Evolutionary conservation across 1,284 basidiomycete genomes (phyloP), one percentile per base, ranked within the genome.

Genomic region (Clitocybe nebularis): DNA sequence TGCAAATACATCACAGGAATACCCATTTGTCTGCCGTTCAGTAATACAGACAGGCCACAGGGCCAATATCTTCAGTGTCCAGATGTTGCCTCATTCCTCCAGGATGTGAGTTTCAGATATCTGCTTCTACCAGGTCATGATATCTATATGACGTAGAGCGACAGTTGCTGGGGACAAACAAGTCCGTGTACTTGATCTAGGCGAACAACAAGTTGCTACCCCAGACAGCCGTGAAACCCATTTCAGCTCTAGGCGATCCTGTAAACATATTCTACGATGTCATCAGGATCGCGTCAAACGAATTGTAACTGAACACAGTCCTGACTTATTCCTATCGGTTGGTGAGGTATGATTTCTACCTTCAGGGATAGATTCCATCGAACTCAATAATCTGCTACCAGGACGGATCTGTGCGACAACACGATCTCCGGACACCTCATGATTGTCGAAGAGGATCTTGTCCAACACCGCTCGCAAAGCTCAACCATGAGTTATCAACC

Each of bases 11-110:
- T 80, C 43, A 65, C 90, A 50, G 73, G 85, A 61, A 67, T 93
- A 57, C 86, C 87, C 79, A 39, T 89, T 76, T 61, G 69, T 63
- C 43, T 85, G 76, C 59, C 75, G 69, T 46, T 69, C 69, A 28
- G 77, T 78, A 46, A 82, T 93, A 45, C 58, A 74, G 9, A 93
- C 89, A 1, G 90, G 89, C 1, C 93, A 97, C 64, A 73, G 69
- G 20, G 80, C 76, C 11, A 96, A 96, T 59, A 93, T 97, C 46
- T 97, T 97, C 69, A 85, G 82, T 45, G 81, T 81, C 1, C 82
- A 89, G 41, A 88, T 89, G 74, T 71, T 95, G 1, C 91, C 92
- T 0, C 69, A 80, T 53, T 84, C 84, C 13, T 71, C 77, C 26
- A 69, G 79, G 47, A 80, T 84, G 81, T 84, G 54, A 63, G 73